phyloP scores from a whole-genome alignment of 2,329 filamentous ascomycete species.

The Bipolaris gigantea region DNA sequence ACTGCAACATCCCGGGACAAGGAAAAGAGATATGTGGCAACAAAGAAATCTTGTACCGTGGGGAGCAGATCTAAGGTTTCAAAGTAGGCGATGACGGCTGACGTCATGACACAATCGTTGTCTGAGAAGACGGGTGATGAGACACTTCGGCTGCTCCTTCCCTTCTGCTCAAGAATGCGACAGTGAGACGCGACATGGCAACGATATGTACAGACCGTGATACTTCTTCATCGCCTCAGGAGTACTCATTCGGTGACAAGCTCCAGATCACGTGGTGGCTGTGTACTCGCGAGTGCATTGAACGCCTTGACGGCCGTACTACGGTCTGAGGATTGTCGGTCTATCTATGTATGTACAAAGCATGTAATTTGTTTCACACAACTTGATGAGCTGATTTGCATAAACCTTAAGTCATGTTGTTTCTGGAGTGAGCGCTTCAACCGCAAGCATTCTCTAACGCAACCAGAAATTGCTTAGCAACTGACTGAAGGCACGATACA shows the following conservation, averaged over 20 bases:
- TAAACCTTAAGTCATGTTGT: too few species aligned
- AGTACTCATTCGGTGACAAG: neutral
- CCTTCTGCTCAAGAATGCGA: neutral
- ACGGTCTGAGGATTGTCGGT: too few species aligned
- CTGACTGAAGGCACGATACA: too few species aligned
- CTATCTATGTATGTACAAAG: too few species aligned
- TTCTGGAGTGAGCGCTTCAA: too few species aligned
- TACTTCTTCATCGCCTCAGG: too few species aligned
- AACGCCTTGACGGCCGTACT: too few species aligned
- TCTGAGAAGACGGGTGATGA: slow-evolving; percentile 25
- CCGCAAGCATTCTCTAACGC: too few species aligned
- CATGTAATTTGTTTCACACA: too few species aligned
- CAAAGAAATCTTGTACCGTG: slow-evolving; percentile 10
- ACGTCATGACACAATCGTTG: slow-evolving; percentile 37
- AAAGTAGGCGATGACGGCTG: slow-evolving; percentile 22
- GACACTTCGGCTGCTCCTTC: slow-evolving; percentile 11
- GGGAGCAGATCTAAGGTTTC: slow-evolving; percentile 1
- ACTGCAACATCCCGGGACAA: neutral
- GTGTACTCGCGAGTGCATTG: neutral
- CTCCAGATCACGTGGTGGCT: neutral
- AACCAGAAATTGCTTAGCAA: too few species aligned
- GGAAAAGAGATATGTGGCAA: slow-evolving; percentile 1
- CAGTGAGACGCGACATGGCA: neutral
- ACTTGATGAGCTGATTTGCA: too few species aligned
- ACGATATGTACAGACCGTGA: neutral